Percentiles rank a stretch among this genome's conserved stretches.
Evolutionary conservation across 2,329 filamentous ascomycete species (phyloP).

Genomic region (Dothideomycetes sp.): DNA sequence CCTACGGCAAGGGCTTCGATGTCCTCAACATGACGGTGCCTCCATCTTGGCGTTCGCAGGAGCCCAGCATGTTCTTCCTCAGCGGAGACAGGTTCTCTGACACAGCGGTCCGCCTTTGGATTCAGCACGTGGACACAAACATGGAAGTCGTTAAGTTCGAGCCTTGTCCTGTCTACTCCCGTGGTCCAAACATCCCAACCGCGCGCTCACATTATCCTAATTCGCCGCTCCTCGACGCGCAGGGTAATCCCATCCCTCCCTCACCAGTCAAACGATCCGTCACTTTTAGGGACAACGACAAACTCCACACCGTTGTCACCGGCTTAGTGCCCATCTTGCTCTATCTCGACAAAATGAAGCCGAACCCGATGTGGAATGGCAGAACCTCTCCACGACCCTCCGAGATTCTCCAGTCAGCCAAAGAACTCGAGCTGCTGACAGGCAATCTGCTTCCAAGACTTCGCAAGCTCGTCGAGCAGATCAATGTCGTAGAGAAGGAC

Average conservation of each 20-base stretch:
- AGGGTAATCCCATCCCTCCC: constrained; percentile 2
- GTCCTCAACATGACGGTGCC: constrained; percentile 51
- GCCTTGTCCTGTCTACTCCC: too few species aligned
- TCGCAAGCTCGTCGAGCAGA: background rate
- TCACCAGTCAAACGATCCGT: constrained; percentile 13
- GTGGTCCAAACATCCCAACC: background rate
- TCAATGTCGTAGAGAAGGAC: background rate
- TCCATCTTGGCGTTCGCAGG: constrained; percentile 18
- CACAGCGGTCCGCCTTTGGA: constrained; percentile 21
- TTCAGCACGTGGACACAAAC: constrained; percentile 17
- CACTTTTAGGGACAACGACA: constrained; percentile 23
- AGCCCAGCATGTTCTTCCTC: constrained; percentile 26
- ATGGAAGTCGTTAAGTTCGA: too few species aligned
- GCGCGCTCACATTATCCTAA: constrained; percentile 10
- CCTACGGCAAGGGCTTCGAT: constrained; percentile 76
- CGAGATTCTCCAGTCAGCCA: background rate
- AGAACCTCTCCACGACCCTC: too few species aligned
- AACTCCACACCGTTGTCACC: constrained; percentile 21
- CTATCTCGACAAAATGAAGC: constrained; percentile 20
- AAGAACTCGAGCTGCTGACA: constrained; percentile 3
- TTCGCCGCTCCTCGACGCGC: constrained; percentile 7
- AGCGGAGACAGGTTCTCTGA: constrained; percentile 20
- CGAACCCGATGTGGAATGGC: too few species aligned
- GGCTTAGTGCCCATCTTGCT: constrained; percentile 18
- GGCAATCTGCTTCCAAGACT: background rate